Evolutionary conservation across 2,329 filamentous ascomycete genomes (phyloP).

Genomic region (Chaetomiaceae sp.): DNA sequence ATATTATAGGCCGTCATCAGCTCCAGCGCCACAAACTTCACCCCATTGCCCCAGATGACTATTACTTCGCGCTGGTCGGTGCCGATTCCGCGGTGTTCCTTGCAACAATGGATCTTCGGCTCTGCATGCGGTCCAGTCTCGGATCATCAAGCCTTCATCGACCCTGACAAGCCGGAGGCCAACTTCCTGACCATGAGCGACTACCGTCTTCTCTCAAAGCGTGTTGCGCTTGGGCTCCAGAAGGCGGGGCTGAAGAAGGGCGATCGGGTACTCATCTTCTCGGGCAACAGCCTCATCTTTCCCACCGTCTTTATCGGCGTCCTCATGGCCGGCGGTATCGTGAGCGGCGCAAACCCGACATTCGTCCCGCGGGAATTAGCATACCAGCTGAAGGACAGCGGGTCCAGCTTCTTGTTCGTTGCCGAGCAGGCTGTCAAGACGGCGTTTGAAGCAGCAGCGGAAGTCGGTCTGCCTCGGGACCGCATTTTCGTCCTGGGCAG

Average conservation of each 20-base stretch:
- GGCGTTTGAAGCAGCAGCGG: constrained; percentile 61
- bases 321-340: constrained; percentile 73
- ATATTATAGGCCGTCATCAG: too few species aligned
- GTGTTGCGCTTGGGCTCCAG: constrained; percentile 64
- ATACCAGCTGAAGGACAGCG: constrained; percentile 70
- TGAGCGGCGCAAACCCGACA: constrained; percentile 54
- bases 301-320: constrained; percentile 67
- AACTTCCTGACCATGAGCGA: constrained; percentile 60
- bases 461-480: constrained; percentile 50
- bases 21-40: too few species aligned
- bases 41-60: constrained; percentile 39
- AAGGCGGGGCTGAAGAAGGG: constrained; percentile 60
- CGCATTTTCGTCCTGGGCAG: constrained; percentile 64
- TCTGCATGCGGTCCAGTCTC: constrained; percentile 42
- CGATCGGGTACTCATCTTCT: constrained; percentile 70
- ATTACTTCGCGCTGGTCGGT: constrained; percentile 45
- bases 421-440: constrained; percentile 56
- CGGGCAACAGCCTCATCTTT: constrained; percentile 69
- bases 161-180: constrained; percentile 62
- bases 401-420: constrained; percentile 63
- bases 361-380: constrained; percentile 66
- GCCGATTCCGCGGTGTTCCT: constrained; percentile 44
- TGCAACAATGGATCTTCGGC: constrained; percentile 54
- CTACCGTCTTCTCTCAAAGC: constrained; percentile 67
- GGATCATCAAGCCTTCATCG: constrained; percentile 51